Base-by-base conservation (phyloP, 495 filamentous ascomycete genomes). In the Parathielavia hyrcaniae region DNA sequence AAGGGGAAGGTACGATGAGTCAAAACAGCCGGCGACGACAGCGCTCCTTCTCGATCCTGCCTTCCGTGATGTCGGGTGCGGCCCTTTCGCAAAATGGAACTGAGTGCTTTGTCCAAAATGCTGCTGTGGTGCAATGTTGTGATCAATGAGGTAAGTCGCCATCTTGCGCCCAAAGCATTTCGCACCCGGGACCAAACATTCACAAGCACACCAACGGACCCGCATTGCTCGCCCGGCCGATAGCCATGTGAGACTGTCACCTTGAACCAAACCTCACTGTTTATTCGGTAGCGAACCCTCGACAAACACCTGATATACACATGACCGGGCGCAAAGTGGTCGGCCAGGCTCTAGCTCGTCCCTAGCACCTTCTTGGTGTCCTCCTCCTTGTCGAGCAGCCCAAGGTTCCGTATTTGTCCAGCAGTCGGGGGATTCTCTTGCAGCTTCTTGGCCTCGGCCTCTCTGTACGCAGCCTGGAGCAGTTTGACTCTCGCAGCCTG, bases 401-500 rank as follows among this genome's bases (percentile, higher is more conserved):
- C 91, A 49, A 97, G 72, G 69, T 84, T 89, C 71, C 89, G 81
- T 75, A 97, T 90, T 73, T 87, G 79, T 38, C 87, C 89, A 14
- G 85, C 87, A 50, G 68, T 80, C 64, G 75, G 83, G 30, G 83
- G 83, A 65, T 90, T 84, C 63, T 93, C 90, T 69, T 87, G 83
- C 54, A 89, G 77, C 64, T 87, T 79, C 50, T 85, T 78, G 26
- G 87, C 84, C 71, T 90, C 83, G 30, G 86, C 83, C 73, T 89
- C 89, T 66, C 89, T 81, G 73, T 95, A 97, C 53, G 93, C 93
- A 43, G 81, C 80, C 77, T 97, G 92, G 61, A 98, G 77, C 57
- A 81, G 81, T 68, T 77, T 78, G 49, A 85, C 82, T 78, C 91
- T 88, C 45, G 88, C 81, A 64, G 82, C 84, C 92, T 98, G 67